phyloP scores from a whole-genome alignment of 2,329 filamentous ascomycete species.

The Beauveria varroae region DNA sequence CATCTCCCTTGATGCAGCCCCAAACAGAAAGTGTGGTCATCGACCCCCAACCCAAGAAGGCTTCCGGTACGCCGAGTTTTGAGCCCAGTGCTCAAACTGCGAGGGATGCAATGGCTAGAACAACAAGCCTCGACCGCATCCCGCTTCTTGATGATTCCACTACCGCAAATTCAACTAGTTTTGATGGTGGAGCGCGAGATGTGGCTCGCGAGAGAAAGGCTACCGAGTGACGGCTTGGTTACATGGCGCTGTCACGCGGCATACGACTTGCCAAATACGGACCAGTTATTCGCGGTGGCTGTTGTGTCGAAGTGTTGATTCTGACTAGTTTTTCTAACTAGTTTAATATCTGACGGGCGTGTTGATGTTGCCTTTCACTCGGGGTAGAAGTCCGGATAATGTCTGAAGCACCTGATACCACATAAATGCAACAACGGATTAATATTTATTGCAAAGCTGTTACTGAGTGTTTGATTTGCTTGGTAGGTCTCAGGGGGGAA shows the following conservation, averaged over 20 bases:
- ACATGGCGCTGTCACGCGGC: neutral
- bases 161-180: conserved; percentile 28
- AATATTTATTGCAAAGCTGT: neutral
- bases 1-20: conserved; percentile 27
- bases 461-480: neutral
- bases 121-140: conserved; percentile 43
- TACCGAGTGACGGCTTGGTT: conserved; percentile 9
- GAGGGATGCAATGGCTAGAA: conserved; percentile 17
- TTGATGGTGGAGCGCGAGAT: conserved; percentile 39
- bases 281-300: neutral
- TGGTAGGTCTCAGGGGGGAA: neutral
- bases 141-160: conserved; percentile 45
- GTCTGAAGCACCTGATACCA: conserved; percentile 3
- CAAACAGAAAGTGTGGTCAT: conserved; percentile 17
- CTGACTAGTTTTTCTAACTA: neutral
- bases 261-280: neutral
- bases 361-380: neutral
- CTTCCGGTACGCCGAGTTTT: conserved; percentile 10
- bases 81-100: conserved; percentile 4
- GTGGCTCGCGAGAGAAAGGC: conserved; percentile 40
- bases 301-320: neutral
- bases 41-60: neutral
- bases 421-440: neutral
- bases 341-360: neutral
- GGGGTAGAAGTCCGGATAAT: neutral